Evolutionary conservation across 371 early-diverging fungal genomes (phyloP), one percentile per base, ranked within the genome.

Genomic region (Funneliformis caledonium): DNA sequence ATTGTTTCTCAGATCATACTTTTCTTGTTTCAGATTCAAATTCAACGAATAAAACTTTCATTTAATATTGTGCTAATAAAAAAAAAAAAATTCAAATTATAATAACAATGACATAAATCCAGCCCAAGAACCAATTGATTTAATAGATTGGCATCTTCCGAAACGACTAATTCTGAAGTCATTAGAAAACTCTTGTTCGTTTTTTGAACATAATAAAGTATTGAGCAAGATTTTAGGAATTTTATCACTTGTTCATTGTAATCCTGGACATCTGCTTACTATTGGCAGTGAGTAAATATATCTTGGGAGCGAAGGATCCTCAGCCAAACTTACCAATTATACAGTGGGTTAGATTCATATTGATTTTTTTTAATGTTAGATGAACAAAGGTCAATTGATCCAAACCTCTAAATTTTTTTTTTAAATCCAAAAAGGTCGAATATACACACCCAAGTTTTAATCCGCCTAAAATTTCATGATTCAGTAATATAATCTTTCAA

Each of bases 371-470:
- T 43, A 56, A 43, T 33, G 33, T 65, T 31, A n/a, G 43, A 31
- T 67, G 16, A 19, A 45, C 8, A 45, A 45, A 14, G 19, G 12
- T 16, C 19, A 52, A 52, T 19, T 31, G 33, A 45, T 6, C 10
- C 78, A 85, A 87, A 90, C 91, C 89, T 93, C 94, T 45, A 93
- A 83, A n/a, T 92, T 84, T 56, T 84, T 87, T 82, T 91, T 92
- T 59, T 85, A 91, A 84, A 60, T 84, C 80, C 0, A 84, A 81
- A 74, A 98, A 98, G 87, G 85, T 98, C 98, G 59, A 94, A 70
- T 3, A 95, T 90, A 83, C 97, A 97, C 81, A 97, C 98, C 98
- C 98, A 97, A 0, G 98, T 97, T 86, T 97, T 81, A 96, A 91
- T 5, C 98, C 98, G 74, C 96, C 87, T 85, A 64, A 45, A 52